phyloP scores from a whole-genome alignment of 768 basidiomycete species.

The Leccinum rimulosum region DNA sequence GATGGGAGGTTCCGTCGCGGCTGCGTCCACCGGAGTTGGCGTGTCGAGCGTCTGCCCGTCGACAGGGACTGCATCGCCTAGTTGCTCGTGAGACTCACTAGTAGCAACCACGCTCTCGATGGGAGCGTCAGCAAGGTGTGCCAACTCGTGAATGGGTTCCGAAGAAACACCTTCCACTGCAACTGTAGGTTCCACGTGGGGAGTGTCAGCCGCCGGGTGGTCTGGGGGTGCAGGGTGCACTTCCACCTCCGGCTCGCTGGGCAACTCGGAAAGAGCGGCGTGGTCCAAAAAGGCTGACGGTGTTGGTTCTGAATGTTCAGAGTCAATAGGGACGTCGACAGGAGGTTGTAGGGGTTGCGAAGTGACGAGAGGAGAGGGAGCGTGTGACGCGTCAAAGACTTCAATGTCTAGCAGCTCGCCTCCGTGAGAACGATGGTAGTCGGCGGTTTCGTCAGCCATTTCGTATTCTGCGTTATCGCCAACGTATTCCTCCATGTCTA shows the following conservation, averaged over 20 bases:
- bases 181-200: slow-evolving; percentile 16
- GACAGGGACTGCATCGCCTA: slow-evolving; percentile 4
- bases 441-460: slow-evolving; percentile 35
- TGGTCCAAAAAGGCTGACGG: slow-evolving; percentile 7
- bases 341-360: slow-evolving; percentile 14
- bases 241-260: slow-evolving; percentile 11
- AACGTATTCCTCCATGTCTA: slow-evolving; percentile 63
- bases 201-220: slow-evolving; percentile 13
- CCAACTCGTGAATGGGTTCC: slow-evolving; percentile 4
- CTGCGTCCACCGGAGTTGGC: slow-evolving; percentile 2
- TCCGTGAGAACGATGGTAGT: slow-evolving; percentile 19
- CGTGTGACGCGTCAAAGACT: slow-evolving; percentile 39
- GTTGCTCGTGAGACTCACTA: slow-evolving; percentile 23
- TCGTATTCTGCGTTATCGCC: slow-evolving; percentile 50
- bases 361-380: slow-evolving; percentile 27
- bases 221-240: slow-evolving; percentile 14
- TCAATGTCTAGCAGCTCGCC: slow-evolving; percentile 39
- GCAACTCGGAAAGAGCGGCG: slow-evolving; percentile 2
- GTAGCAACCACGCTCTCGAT: slow-evolving; percentile 4
- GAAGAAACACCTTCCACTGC: slow-evolving; percentile 9
- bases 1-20: slow-evolving; percentile 2
- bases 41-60: slow-evolving; percentile 9
- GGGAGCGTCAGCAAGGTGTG: slow-evolving; percentile 8
- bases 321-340: slow-evolving; percentile 14
- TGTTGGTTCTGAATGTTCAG: slow-evolving; percentile 11